Percentiles rank a stretch among this genome's conserved stretches.
Conservation (phyloP, 108 stramenopile species). For the Cylindrotheca fusiformis region DNA sequence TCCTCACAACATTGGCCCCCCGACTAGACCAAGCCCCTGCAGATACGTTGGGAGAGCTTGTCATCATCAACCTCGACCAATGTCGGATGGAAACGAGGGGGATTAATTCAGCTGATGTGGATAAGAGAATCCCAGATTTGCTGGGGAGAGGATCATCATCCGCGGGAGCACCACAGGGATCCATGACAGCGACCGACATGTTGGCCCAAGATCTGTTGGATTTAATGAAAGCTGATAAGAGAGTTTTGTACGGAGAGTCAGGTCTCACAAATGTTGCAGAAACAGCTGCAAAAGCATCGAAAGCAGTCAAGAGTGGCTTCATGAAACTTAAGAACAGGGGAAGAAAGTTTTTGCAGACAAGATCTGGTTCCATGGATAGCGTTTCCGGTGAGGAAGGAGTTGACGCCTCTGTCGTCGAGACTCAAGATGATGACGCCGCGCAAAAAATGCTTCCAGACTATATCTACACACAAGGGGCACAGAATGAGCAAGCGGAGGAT, state of each 20-base stretch:
- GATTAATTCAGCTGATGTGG: conserved; percentile 39
- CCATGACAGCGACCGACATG: conserved; percentile 50
- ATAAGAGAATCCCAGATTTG: conserved; percentile 45
- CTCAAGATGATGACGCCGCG: conserved; percentile 6
- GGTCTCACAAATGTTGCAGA: conserved; percentile 39
- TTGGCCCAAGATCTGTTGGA: conserved; percentile 76
- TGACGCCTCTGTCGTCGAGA: conserved; percentile 1
- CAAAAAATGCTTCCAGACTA: conserved; percentile 35
- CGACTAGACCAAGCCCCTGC: conserved; percentile 35
- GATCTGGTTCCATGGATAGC: conserved; percentile 31
- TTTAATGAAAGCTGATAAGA: conserved; percentile 73
- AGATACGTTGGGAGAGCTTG: conserved; percentile 69
- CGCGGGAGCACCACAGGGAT: conserved; percentile 20
- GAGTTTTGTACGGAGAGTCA: conserved; percentile 51
- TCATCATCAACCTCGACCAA: conserved; percentile 74
- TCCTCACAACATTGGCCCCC: conserved; percentile 29
- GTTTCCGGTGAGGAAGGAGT: conserved; percentile 21
- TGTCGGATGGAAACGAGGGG: conserved; percentile 68
- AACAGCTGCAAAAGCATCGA: conserved; percentile 56
- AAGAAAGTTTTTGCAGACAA: conserved; percentile 31
- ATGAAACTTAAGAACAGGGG: conserved; percentile 29
- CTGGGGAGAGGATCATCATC: conserved; percentile 20
- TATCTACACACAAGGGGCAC: conserved; percentile 61
- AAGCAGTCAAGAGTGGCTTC: conserved; percentile 45
- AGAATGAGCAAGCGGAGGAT: conserved; percentile 76